Percentiles rank a stretch among this genome's conserved stretches.
Evolutionary conservation across 2,329 filamentous ascomycete genomes (phyloP).

Genomic region (Oidium heveae): DNA sequence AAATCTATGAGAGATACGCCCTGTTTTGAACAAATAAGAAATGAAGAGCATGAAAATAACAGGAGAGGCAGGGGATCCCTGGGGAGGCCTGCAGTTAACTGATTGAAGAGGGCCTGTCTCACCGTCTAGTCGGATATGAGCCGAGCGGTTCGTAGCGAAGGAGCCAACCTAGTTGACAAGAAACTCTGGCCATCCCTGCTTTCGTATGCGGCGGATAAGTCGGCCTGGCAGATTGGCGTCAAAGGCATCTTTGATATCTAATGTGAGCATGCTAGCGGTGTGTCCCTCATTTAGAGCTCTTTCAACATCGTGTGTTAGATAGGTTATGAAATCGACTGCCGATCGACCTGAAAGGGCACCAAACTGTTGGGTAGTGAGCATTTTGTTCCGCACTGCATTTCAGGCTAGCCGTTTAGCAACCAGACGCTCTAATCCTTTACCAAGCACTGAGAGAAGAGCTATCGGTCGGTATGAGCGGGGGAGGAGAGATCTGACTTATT

Average conservation of each 20-base stretch:
- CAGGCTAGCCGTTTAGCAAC: too few relatives aligned
- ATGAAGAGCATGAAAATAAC: slow-evolving; percentile 1
- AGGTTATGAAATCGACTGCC: too few relatives aligned
- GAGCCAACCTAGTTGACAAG: not conserved
- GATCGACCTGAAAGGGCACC: too few relatives aligned
- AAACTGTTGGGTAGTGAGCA: too few relatives aligned
- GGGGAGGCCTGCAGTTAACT: not conserved
- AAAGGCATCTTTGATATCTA: not conserved
- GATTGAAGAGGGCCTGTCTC: too few relatives aligned
- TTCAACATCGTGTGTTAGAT: not conserved
- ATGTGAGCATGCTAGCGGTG: not conserved
- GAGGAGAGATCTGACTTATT: not conserved
- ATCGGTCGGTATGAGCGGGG: not conserved
- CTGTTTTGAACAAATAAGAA: not conserved
- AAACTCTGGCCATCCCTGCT: not conserved
- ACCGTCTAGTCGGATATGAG: too few relatives aligned
- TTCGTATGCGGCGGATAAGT: not conserved
- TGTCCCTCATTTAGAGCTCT: not conserved
- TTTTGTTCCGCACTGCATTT: too few relatives aligned
- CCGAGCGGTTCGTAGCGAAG: too few relatives aligned
- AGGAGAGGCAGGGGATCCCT: not conserved
- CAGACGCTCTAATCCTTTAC: too few relatives aligned
- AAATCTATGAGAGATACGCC: not conserved
- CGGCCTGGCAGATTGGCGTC: not conserved
- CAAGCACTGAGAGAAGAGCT: not conserved